A percentile compares a stretch with the other conserved stretches of the same genome.
Evolutionary conservation across 805 yeast species (phyloP).

Genomic region (Wickerhamia fluorescens): DNA sequence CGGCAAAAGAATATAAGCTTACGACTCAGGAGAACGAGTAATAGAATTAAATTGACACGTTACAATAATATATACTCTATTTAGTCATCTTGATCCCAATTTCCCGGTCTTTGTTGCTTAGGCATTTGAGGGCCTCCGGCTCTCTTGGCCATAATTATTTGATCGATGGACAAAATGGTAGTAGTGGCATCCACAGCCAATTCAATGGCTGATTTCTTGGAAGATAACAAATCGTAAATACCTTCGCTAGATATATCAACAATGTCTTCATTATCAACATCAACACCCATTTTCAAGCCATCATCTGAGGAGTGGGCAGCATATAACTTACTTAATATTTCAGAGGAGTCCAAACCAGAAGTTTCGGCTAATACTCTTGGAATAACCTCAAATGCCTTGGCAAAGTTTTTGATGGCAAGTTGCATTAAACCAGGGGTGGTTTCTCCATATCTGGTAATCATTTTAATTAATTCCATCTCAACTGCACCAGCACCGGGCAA

Average conservation of each 20-base stretch:
- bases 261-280: slow-evolving; percentile 61
- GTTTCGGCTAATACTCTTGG: slow-evolving; percentile 93
- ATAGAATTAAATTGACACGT: too few relatives aligned
- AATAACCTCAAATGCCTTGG: slow-evolving; percentile 88
- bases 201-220: slow-evolving; percentile 81
- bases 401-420: slow-evolving; percentile 89
- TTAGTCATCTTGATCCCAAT: slow-evolving; percentile 92
- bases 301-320: slow-evolving; percentile 68
- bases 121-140: slow-evolving; percentile 98
- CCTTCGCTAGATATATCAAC: slow-evolving; percentile 63
- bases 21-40: too few relatives aligned
- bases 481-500: slow-evolving; percentile 96
- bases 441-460: slow-evolving; percentile 81
- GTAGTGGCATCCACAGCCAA: slow-evolving; percentile 94
- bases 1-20: slow-evolving; percentile 30
- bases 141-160: slow-evolving; percentile 97
- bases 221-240: slow-evolving; percentile 70
- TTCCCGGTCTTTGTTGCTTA: slow-evolving; percentile 76
- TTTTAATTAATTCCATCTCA: slow-evolving; percentile 79
- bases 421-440: slow-evolving; percentile 89
- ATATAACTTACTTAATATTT: slow-evolving; percentile 80
- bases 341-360: slow-evolving; percentile 85
- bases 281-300: slow-evolving; percentile 69
- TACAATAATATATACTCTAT: slow-evolving; percentile 1
- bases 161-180: slow-evolving; percentile 88